phyloP scores from a whole-genome alignment of 176 grass and related monocot species.

The Oryza glaberrima region DNA sequence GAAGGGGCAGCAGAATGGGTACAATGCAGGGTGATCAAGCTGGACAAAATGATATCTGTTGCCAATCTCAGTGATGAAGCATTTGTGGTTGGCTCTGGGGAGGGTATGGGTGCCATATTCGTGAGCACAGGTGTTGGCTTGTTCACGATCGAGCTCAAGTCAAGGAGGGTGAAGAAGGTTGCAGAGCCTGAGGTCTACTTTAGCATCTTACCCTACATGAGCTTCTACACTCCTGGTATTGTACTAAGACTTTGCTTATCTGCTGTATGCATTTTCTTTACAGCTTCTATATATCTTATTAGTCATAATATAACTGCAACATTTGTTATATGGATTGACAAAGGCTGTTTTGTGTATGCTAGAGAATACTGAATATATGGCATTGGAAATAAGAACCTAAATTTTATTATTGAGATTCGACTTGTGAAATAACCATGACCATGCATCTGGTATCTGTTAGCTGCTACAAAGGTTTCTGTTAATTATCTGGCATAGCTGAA shows the following conservation, averaged over 20 bases:
- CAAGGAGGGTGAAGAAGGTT: background rate
- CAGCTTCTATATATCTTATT: background rate
- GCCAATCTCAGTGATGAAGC: background rate
- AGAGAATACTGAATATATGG: background rate
- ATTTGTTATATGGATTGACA: background rate
- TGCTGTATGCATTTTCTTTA: background rate
- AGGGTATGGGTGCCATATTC: background rate
- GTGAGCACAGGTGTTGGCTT: background rate
- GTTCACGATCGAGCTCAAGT: background rate
- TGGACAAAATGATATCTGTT: background rate
- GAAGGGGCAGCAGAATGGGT: background rate
- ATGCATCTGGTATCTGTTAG: background rate
- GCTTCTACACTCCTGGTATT: constrained; percentile 14
- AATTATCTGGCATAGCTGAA: background rate
- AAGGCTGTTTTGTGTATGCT: background rate
- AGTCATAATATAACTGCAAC: background rate
- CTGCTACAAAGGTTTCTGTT: background rate
- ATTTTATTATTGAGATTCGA: background rate
- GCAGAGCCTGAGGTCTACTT: background rate
- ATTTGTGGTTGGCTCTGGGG: background rate
- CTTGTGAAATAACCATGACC: background rate
- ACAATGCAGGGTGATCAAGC: background rate
- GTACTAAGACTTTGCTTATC: background rate
- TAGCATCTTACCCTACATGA: background rate
- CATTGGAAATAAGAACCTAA: background rate